A percentile compares a stretch with the other conserved stretches of the same genome.
phyloP scores from a whole-genome alignment of 371 early-diverging fungal genomes.

The Rhizopus microsporus region DNA sequence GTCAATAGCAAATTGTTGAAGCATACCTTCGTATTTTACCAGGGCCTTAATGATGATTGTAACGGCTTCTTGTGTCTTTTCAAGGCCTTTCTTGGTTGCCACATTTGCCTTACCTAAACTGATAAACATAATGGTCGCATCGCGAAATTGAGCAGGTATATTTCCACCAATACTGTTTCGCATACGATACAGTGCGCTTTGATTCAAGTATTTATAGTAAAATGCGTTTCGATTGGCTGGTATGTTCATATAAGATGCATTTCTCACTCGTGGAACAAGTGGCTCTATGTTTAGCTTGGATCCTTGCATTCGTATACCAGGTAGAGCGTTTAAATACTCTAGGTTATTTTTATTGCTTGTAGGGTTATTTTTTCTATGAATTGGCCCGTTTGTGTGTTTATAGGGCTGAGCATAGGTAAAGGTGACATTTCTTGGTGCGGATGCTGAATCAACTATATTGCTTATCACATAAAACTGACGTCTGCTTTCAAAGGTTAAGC shows the following conservation, averaged over 20 bases:
- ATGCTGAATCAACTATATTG: slow-evolving; percentile 15
- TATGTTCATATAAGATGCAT: slow-evolving; percentile 26
- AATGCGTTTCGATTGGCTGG: slow-evolving; percentile 32
- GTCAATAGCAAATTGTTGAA: slow-evolving; percentile 68
- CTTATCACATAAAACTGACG: slow-evolving; percentile 47
- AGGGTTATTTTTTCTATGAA: not conserved
- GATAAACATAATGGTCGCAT: slow-evolving; percentile 63
- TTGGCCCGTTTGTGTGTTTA: slow-evolving; percentile 3
- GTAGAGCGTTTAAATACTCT: slow-evolving; percentile 23
- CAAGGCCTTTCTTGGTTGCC: slow-evolving; percentile 42
- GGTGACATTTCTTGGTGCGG: slow-evolving; percentile 3
- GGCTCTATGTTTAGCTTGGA: slow-evolving; percentile 31
- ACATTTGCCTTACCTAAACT: slow-evolving; percentile 55
- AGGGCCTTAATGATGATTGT: slow-evolving; percentile 23
- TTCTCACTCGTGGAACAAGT: slow-evolving; percentile 36
- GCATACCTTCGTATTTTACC: slow-evolving; percentile 56
- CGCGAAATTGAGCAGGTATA: slow-evolving; percentile 62
- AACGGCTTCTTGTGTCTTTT: slow-evolving; percentile 42
- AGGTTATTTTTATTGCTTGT: slow-evolving; percentile 2
- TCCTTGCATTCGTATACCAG: slow-evolving; percentile 20
- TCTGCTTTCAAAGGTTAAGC: slow-evolving; percentile 39
- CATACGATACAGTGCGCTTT: slow-evolving; percentile 55
- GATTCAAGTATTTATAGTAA: slow-evolving; percentile 57
- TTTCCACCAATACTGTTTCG: slow-evolving; percentile 43
- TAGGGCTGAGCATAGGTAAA: not conserved